Evolutionary conservation across 805 yeast genomes (phyloP).

Genomic region (Hanseniaspora taiwanica): DNA sequence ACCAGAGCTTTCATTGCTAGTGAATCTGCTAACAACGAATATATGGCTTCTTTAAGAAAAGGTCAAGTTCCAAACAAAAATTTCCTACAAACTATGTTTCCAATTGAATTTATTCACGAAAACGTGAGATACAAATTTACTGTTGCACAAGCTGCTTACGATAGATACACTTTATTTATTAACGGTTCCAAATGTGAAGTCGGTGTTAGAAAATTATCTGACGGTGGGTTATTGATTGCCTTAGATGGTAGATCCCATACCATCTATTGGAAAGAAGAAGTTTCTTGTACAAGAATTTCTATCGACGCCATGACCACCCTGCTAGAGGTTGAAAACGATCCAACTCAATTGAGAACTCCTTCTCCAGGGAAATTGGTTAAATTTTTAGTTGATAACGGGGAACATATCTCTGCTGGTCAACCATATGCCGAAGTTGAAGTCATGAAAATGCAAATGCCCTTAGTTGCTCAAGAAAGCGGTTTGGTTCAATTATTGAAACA

Average conservation of each 20-base stretch:
- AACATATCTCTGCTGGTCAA: slow-evolving; percentile 81
- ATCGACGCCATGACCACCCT: slow-evolving; percentile 92
- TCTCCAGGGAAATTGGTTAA: slow-evolving; percentile 97
- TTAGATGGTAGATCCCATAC: slow-evolving; percentile 89
- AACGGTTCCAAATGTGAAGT: slow-evolving; percentile 87
- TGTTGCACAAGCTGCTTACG: slow-evolving; percentile 82
- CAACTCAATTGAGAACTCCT: slow-evolving; percentile 96
- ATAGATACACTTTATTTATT: slow-evolving; percentile 75
- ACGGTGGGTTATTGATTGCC: slow-evolving; percentile 84
- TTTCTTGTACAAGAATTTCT: slow-evolving; percentile 84
- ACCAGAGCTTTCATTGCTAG: slow-evolving; percentile 84
- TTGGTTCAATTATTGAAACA: slow-evolving; percentile 84
- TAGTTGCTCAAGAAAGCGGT: slow-evolving; percentile 89
- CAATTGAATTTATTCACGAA: slow-evolving; percentile 91
- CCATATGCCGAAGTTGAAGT: slow-evolving; percentile 98
- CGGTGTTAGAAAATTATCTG: slow-evolving; percentile 78
- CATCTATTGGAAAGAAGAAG: slow-evolving; percentile 96
- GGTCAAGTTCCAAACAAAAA: slow-evolving; percentile 90
- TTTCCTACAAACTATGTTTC: slow-evolving; percentile 72
- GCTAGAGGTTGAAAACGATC: slow-evolving; percentile 92
- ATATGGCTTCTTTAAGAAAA: slow-evolving; percentile 66
- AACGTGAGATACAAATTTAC: slow-evolving; percentile 89
- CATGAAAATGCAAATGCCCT: slow-evolving; percentile 99
- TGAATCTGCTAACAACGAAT: slow-evolving; percentile 55
- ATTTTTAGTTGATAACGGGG: slow-evolving; percentile 89